These are phyloP conservation scores for Aegilops speltoides DNA, from an alignment of 176 grass and related monocot genomes.

Conservation along the genomic window DNA sequence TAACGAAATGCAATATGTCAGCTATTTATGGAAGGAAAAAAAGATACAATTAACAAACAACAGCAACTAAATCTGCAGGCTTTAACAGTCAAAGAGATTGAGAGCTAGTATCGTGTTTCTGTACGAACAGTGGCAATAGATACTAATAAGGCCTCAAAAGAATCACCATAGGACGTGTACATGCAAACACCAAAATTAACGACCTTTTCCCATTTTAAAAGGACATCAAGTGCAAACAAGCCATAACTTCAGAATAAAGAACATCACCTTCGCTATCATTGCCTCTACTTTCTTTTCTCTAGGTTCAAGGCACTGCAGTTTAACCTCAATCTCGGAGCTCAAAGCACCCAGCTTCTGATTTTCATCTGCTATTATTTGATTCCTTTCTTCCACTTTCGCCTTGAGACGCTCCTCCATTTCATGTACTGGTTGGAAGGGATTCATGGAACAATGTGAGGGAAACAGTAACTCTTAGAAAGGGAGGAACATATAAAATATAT, in stretches of 20 bases:
- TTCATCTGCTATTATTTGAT: conserved; percentile 48
- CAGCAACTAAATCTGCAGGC: not conserved
- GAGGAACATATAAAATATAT: too few species aligned
- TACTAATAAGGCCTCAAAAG: not conserved
- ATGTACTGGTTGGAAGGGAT: conserved; percentile 28
- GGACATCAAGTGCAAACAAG: not conserved
- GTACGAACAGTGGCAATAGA: not conserved
- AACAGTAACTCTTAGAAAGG: not conserved
- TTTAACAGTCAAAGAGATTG: not conserved
- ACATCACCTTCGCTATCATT: conserved; percentile 48
- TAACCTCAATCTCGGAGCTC: conserved; percentile 56
- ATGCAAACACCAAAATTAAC: not conserved
- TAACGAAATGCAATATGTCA: too few species aligned
- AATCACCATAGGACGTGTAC: not conserved
- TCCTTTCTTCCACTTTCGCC: conserved; percentile 51
- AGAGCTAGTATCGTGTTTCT: conserved; percentile 7
- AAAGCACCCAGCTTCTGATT: conserved; percentile 44
- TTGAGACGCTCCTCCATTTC: conserved; percentile 52
- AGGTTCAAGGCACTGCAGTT: conserved; percentile 47
- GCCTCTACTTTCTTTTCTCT: conserved; percentile 47
- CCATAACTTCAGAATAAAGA: conserved; percentile 2
- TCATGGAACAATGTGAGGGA: not conserved
- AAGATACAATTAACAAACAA: not conserved
- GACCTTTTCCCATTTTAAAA: not conserved
- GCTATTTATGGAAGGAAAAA: not conserved